Conservation (phyloP, 2,329 filamentous ascomycete genomes). For the Fusarium musae region DNA sequence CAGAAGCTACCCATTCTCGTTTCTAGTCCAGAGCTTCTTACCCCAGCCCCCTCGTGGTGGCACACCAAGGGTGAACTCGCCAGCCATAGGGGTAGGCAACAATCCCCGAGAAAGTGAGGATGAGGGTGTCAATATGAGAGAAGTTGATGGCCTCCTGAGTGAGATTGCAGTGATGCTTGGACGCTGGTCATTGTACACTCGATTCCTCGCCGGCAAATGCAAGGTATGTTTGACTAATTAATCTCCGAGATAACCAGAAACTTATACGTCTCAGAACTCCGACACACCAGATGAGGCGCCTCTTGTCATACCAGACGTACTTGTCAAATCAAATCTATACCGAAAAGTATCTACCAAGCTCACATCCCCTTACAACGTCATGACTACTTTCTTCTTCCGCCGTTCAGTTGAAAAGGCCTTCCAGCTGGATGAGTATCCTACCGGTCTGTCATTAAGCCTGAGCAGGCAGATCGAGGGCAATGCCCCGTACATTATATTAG, state of each 20-base stretch:
- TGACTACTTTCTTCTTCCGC: slow-evolving; percentile 97
- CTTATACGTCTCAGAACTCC: slow-evolving; percentile 57
- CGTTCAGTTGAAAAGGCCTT: slow-evolving; percentile 97
- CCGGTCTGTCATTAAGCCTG: slow-evolving; percentile 80
- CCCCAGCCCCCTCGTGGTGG: slow-evolving; percentile 73
- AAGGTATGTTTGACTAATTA: slow-evolving; percentile 63
- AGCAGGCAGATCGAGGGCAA: slow-evolving; percentile 78
- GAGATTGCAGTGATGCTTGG: slow-evolving; percentile 94
- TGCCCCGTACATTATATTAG: slow-evolving; percentile 90
- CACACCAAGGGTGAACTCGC: slow-evolving; percentile 79
- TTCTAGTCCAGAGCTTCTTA: slow-evolving; percentile 93
- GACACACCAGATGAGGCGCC: slow-evolving; percentile 63
- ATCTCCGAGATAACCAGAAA: neutral
- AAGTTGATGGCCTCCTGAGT: slow-evolving; percentile 86
- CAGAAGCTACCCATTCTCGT: slow-evolving; percentile 97
- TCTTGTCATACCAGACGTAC: slow-evolving; percentile 76
- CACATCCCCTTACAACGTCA: slow-evolving; percentile 83
- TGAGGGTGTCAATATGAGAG: slow-evolving; percentile 95
- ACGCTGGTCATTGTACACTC: slow-evolving; percentile 90
- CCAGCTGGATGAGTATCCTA: slow-evolving; percentile 89
- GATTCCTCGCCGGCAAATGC: slow-evolving; percentile 89
- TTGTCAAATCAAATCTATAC: slow-evolving; percentile 81
- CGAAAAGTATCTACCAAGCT: slow-evolving; percentile 82
- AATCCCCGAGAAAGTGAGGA: slow-evolving; percentile 78
- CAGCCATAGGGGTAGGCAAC: slow-evolving; percentile 68